Evolutionary conservation across 495 filamentous ascomycete species (phyloP).

Genomic region (Bacidia rubella): DNA sequence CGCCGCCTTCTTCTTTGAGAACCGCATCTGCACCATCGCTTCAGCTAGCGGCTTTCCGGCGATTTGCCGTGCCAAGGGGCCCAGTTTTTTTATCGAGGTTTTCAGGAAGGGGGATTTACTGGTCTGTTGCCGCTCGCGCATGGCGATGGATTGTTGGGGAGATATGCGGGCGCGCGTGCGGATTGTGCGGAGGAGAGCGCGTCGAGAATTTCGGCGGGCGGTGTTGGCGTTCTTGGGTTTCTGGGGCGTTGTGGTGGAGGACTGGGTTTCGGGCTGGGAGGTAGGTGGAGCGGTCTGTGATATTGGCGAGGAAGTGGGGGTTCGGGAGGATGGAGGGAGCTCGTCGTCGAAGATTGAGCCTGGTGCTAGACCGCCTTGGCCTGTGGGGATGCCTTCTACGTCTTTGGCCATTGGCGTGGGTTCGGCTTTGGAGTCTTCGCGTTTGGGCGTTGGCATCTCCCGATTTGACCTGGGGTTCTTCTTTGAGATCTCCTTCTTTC

Average conservation of each 20-base stretch:
- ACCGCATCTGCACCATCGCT: constrained; percentile 88
- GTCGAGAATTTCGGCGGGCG: no score
- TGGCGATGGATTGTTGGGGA: background rate
- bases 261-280: constrained; percentile 41
- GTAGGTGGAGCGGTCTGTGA: background rate
- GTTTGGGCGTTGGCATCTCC: no score
- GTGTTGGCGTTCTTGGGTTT: background rate
- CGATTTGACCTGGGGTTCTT: no score
- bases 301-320: constrained; percentile 36
- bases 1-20: constrained; percentile 86
- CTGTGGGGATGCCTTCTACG: background rate
- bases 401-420: background rate
- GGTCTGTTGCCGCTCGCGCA: constrained; percentile 34
- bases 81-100: constrained; percentile 81
- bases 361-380: constrained; percentile 18
- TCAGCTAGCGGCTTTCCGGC: constrained; percentile 82
- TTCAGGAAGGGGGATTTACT: constrained; percentile 54
- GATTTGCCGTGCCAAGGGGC: constrained; percentile 71
- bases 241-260: constrained; percentile 15
- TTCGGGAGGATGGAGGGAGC: constrained; percentile 24
- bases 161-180: background rate
- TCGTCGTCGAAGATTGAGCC: constrained; percentile 49
- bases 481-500: no score
- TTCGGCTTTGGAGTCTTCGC: background rate
- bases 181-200: background rate